Base-by-base conservation (phyloP, 2,329 filamentous ascomycete genomes). In the Fusarium xyrophilum region DNA sequence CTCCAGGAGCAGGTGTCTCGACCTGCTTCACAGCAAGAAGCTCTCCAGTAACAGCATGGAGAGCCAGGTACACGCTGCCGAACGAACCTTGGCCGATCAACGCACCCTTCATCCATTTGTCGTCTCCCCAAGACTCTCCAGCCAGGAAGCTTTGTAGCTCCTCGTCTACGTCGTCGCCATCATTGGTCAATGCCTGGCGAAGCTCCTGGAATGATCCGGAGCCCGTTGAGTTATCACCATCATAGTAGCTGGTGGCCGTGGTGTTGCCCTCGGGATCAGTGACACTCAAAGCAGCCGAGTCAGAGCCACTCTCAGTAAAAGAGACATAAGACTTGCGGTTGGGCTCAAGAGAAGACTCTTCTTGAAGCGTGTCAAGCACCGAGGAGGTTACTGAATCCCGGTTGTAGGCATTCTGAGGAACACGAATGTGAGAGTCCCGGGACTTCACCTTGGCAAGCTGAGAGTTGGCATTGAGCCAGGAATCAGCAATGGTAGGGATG, bases 71-170 rank as follows among this genome's bases (percentile, higher is more conserved):
- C 55, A 99, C 96, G 73, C 91, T 94, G 74, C 96, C 96, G 75
- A 99, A 99, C 7, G 94, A 97, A 67, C 96, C 96, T 80, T 97
- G 93, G 33, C 96, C 96, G 71, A 99, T 99, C 67, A 98, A 85
- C 33, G 95, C 94, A 76, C 96, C 96, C 83, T 98, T 97, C 93
- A 99, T 98, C 92, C 96, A 99, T 79, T 97, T 97, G 82, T 95
- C 92, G 67, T 97, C 94, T 69, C 96, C 94, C 89, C 96, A 98
- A 12, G 93, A 96, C 76, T 97, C 93, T 68, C 93, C 93, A 35
- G 93, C 89, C 40, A 98, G 85, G 84, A 97, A 97, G 75, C 94
- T 94, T 72, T 91, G 89, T 25, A 98, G 85, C 73, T 96, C 94
- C 75, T 94, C 92, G 73, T 98, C 95, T 10, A 89, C 89, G 74